Evolutionary conservation across 495 filamentous ascomycete genomes (phyloP).

Genomic region (Tuber aestivum): DNA sequence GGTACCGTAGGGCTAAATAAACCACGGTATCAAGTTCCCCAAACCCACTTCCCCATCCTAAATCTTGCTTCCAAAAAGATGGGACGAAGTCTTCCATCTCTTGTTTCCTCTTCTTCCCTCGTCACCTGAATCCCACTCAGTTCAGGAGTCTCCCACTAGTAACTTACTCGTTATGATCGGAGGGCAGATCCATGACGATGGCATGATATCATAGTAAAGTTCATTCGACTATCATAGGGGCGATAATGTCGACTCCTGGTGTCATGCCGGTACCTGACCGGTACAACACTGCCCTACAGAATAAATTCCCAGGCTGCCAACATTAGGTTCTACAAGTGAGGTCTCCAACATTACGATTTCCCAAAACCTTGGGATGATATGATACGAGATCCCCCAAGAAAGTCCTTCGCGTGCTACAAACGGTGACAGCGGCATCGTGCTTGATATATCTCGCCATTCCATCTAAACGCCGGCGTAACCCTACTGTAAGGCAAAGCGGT

Average conservation of each 20-base stretch:
- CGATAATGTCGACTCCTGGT: background rate
- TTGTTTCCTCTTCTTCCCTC: background rate
- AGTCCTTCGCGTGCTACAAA: no score
- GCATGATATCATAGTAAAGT: background rate
- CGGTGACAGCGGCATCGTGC: background rate
- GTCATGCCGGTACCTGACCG: background rate
- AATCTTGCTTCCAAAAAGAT: background rate
- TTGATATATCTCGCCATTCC: background rate
- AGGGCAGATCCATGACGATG: background rate
- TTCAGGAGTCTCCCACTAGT: background rate
- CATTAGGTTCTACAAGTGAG: background rate
- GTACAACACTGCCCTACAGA: background rate
- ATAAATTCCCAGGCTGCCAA: background rate
- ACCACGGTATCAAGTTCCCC: background rate
- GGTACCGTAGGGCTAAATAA: background rate
- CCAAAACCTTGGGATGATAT: background rate
- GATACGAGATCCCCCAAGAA: background rate
- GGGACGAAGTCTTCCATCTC: background rate
- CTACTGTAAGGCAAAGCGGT: no score
- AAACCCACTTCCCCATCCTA: background rate
- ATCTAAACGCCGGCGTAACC: no score
- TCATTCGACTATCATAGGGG: background rate
- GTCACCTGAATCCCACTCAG: background rate
- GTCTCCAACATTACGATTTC: background rate
- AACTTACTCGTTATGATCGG: background rate